Conservation (phyloP, 2,329 filamentous ascomycete species). For the Exophiala viscosa region DNA sequence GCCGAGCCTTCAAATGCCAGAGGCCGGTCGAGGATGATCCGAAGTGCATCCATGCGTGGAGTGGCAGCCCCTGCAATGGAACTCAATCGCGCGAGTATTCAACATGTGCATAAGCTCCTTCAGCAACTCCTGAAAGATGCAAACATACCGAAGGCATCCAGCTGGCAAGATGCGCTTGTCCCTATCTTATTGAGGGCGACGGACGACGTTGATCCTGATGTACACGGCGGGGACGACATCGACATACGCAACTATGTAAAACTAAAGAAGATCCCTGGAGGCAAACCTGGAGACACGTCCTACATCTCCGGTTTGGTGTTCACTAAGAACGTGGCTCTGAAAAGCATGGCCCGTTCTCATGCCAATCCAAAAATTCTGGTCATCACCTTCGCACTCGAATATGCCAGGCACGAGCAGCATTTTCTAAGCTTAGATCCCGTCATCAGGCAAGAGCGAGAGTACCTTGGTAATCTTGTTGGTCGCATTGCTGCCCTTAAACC, state of each 20-base stretch:
- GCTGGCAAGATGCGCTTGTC: slow-evolving; percentile 86
- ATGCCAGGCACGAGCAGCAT: slow-evolving; percentile 85
- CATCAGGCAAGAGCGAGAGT: slow-evolving; percentile 94
- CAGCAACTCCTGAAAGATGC: slow-evolving; percentile 77
- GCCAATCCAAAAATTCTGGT: slow-evolving; percentile 81
- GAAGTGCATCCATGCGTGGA: slow-evolving; percentile 79
- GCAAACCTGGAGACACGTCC: slow-evolving; percentile 83
- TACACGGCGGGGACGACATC: slow-evolving; percentile 87
- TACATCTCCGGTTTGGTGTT: slow-evolving; percentile 97
- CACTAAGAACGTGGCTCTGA: slow-evolving; percentile 91
- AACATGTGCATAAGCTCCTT: slow-evolving; percentile 81
- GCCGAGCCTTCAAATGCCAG: slow-evolving; percentile 20
- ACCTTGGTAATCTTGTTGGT: slow-evolving; percentile 83
- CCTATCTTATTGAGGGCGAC: slow-evolving; percentile 88
- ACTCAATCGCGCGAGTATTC: slow-evolving; percentile 79
- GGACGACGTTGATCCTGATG: slow-evolving; percentile 90
- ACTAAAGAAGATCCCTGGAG: slow-evolving; percentile 91
- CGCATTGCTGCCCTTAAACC: slow-evolving; percentile 83
- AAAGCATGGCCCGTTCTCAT: slow-evolving; percentile 90
- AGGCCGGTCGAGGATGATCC: slow-evolving; percentile 54
- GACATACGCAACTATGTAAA: slow-evolving; percentile 98
- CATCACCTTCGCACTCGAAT: slow-evolving; percentile 92
- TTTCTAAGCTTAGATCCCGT: slow-evolving; percentile 98
- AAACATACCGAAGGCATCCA: slow-evolving; percentile 65
- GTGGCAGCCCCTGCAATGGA: slow-evolving; percentile 71